phyloP scores from a whole-genome alignment of 208 protist genomes.

The Crithidia expoeki region DNA sequence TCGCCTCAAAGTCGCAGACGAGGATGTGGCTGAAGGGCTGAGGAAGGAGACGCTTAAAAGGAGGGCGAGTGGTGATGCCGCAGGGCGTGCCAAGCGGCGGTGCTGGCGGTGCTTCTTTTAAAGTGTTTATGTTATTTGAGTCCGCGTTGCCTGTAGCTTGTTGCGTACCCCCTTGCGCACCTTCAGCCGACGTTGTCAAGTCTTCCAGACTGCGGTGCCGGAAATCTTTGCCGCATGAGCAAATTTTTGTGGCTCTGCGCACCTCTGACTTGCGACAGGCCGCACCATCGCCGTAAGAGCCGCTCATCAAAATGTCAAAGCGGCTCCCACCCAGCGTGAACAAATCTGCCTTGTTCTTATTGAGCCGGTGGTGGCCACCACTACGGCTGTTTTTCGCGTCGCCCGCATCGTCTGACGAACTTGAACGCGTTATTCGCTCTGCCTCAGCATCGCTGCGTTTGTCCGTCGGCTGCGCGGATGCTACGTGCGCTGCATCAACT shows the following conservation, averaged over 20 bases:
- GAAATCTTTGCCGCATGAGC: constrained; percentile 17
- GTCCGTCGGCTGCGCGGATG: neutral
- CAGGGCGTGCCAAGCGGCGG: constrained; percentile 16
- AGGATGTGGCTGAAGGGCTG: constrained; percentile 92
- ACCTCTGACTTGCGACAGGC: constrained; percentile 37
- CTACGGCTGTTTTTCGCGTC: neutral
- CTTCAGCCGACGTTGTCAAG: neutral
- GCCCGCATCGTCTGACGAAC: constrained; percentile 1
- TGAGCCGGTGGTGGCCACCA: neutral
- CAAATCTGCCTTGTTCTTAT: neutral
- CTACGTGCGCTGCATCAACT: neutral
- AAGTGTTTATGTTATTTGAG: neutral
- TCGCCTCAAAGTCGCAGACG: constrained; percentile 94
- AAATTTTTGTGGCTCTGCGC: constrained; percentile 38
- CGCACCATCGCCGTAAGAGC: constrained; percentile 20
- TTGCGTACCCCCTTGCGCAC: neutral
- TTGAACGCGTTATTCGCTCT: neutral
- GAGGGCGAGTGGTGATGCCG: constrained; percentile 36
- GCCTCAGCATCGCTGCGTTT: neutral
- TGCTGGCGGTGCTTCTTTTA: neutral
- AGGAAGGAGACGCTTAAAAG: constrained; percentile 42
- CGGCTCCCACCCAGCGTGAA: constrained; percentile 40
- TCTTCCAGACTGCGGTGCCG: constrained; percentile 13
- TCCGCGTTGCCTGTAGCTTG: neutral
- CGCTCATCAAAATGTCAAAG: constrained; percentile 63